Evolutionary conservation across 2,329 filamentous ascomycete genomes (phyloP), one percentile per base, ranked within the genome.

Genomic region (Ceratocystis ficicola): DNA sequence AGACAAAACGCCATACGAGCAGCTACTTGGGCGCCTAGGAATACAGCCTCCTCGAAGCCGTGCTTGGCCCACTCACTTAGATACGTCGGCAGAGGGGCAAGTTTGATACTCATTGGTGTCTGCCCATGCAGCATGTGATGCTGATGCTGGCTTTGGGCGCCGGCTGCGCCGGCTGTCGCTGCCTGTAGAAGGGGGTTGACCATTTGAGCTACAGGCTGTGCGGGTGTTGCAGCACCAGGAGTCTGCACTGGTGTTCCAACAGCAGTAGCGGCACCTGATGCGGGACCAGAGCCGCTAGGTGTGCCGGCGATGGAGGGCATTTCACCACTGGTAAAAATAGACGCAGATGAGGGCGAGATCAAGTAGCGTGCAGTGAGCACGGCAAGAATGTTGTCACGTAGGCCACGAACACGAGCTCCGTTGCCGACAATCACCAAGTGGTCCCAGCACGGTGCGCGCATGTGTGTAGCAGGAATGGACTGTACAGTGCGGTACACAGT

Each of bases 161-260:
- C 75, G 57, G 80, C 73, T 60, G 84, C 84, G 1, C 86, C 86
- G 2, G 88, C 91, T 0, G 93, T 96, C 1, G 94, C 94, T 3
- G 93, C 93, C 68, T 95, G 88, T 3, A 97, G 83, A 2, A 97
- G 86, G 15, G 93, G 92, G 73, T 97, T 96, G 59, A 96, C 91
- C 7, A 10, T 10, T 20, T 52, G 84, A 83, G 61, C 70, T 68
- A 46, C 79, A 76, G 66, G 85, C 82, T 73, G 81, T 15, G 36
- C 80, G 65, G 81, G 79, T 63, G 75, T 80, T 68, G 72, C 86
- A 72, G 74, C 79, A 73, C 78, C 82, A 69, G 77, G 83, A 70
- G 78, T 81, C 1, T 89, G 48, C 25, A 59, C 90, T 0, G 94
- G 95, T 1, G 93, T 97, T 75, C 95, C 94, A 17, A 91, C 85